Conservation (phyloP, 1,284 basidiomycete genomes). For the Puccinia polysora region DNA sequence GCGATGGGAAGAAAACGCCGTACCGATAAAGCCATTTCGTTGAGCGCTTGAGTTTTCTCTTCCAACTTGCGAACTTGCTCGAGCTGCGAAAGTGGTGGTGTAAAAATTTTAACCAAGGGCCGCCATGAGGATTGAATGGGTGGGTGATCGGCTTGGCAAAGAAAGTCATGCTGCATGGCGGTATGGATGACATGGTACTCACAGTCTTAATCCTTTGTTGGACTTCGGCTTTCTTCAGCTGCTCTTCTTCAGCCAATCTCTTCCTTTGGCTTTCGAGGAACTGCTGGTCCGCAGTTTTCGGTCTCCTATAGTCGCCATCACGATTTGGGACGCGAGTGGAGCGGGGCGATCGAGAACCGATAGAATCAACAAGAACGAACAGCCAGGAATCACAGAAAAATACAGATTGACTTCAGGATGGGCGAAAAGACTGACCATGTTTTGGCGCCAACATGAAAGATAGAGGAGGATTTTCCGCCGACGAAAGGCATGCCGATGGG, state of each 20-base stretch:
- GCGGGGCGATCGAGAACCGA: no score
- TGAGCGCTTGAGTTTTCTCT: conserved; percentile 38
- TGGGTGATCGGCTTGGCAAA: not conserved
- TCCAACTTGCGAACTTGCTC: conserved; percentile 38
- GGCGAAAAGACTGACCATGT: conserved; percentile 26
- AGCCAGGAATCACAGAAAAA: not conserved
- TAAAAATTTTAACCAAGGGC: not conserved
- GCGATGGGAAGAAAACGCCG: not conserved
- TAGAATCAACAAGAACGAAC: not conserved
- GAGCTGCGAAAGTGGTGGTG: conserved; percentile 13
- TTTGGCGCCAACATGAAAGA: conserved; percentile 30
- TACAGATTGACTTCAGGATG: no score
- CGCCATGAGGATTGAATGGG: not conserved
- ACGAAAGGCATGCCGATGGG: conserved; percentile 34
- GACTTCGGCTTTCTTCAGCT: conserved; percentile 26
- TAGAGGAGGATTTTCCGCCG: conserved; percentile 23
- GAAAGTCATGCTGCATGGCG: not conserved
- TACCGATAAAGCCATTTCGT: conserved; percentile 29
- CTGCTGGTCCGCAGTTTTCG: conserved; percentile 35
- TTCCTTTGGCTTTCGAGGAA: conserved; percentile 24
- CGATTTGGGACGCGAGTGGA: not conserved
- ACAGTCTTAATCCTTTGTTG: conserved; percentile 37
- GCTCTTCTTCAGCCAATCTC: conserved; percentile 29
- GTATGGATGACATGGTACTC: not conserved
- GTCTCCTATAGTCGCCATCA: no score